Conservation (phyloP, 345 rosid species). For the Angophora floribunda region DNA sequence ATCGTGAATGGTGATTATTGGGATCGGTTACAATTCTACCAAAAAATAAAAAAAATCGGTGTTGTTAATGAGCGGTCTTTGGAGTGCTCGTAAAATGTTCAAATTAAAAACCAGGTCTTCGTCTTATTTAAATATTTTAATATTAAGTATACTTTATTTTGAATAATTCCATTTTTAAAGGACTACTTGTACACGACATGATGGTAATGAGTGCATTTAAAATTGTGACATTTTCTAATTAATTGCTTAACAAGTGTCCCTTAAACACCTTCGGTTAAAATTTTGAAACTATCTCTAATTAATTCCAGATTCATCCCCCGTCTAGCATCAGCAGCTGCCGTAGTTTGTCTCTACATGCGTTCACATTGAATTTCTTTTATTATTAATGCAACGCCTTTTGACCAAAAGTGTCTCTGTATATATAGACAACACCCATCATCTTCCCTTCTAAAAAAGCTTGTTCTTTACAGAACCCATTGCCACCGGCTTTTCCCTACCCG, state of each 20-base stretch:
- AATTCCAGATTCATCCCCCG: not conserved
- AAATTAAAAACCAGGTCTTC: not conserved
- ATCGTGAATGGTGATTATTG: not conserved
- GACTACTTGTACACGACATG: not conserved
- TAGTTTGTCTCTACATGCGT: not conserved
- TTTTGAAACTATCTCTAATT: too few species aligned
- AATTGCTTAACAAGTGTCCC: not conserved
- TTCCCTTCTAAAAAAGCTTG: not conserved
- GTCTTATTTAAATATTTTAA: not conserved
- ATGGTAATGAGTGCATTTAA: not conserved
- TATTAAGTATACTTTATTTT: too few species aligned
- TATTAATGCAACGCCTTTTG: too few species aligned
- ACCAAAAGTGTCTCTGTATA: not conserved
- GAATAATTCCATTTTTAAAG: too few species aligned
- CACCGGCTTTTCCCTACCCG: not conserved
- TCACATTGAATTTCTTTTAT: not conserved
- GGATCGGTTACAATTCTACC: not conserved
- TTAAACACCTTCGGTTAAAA: too few species aligned
- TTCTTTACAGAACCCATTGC: fast-evolving
- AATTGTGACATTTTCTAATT: too few species aligned
- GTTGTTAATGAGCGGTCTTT: not conserved
- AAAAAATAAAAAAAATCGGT: not conserved
- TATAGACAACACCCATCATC: not conserved
- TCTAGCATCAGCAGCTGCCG: not conserved
- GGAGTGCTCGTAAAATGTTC: fast-evolving